Evolutionary conservation across 257 asterid species (phyloP).

Genomic region (Misopates orontium): DNA sequence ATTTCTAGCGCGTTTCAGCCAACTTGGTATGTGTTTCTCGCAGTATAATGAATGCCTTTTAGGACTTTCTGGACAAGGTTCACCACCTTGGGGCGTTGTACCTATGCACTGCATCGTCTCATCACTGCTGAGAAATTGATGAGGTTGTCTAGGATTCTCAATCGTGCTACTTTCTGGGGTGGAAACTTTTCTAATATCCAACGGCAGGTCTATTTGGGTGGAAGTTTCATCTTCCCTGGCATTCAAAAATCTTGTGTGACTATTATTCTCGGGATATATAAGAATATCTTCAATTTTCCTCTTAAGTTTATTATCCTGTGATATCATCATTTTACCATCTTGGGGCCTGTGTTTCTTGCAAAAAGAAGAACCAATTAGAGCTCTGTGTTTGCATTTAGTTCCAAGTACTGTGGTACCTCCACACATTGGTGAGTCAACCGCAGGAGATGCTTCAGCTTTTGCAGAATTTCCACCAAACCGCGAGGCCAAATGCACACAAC

Average conservation of each 20-base stretch:
- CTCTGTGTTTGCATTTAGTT: conserved; percentile 93
- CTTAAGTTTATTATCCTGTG: conserved; percentile 56
- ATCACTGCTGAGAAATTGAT: conserved; percentile 34
- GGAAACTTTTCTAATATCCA: conserved; percentile 41
- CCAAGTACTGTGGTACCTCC: conserved; percentile 98
- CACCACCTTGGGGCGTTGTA: conserved; percentile 53
- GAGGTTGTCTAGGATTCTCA: conserved; percentile 43
- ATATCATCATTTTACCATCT: conserved; percentile 41
- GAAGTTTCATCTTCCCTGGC: conserved; percentile 43
- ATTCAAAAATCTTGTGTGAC: conserved; percentile 39
- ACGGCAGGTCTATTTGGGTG: conserved; percentile 41
- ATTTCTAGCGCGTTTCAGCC: conserved; percentile 99
- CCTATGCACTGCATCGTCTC: conserved; percentile 71
- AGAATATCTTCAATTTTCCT: conserved; percentile 56
- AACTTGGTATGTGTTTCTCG: conserved; percentile 92
- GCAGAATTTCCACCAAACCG: conserved; percentile 58
- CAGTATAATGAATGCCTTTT: conserved; percentile 82
- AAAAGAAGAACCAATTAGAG: conserved; percentile 75
- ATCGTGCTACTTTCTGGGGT: conserved; percentile 36
- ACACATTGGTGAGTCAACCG: conserved; percentile 76
- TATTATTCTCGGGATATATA: conserved; percentile 31
- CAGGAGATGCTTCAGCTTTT: conserved; percentile 49
- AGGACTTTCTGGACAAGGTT: conserved; percentile 65
- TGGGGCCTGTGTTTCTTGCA: conserved; percentile 95
- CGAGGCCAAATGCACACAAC: conserved; percentile 90